Conservation (phyloP, 768 basidiomycete genomes). For the Trametopsis cervina region DNA sequence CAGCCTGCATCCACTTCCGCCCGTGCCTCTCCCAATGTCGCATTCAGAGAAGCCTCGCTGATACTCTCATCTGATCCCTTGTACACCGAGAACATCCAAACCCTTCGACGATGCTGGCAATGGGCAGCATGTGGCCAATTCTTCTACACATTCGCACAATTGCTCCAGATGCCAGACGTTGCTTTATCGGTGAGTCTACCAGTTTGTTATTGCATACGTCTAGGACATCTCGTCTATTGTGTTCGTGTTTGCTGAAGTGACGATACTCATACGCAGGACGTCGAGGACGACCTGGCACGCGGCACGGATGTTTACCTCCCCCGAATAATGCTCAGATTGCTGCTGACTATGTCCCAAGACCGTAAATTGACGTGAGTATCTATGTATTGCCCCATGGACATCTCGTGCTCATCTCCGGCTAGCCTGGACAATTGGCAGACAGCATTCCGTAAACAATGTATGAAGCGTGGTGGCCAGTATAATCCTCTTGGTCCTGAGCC, state of each 20-base stretch:
- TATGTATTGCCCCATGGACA: conserved; percentile 8
- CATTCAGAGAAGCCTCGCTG: conserved; percentile 7
- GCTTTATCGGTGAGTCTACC: conserved; percentile 47
- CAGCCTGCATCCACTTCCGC: conserved; percentile 20
- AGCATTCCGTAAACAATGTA: conserved; percentile 68
- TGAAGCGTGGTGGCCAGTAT: conserved; percentile 59
- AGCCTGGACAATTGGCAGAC: conserved; percentile 79
- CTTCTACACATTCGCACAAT: conserved; percentile 73
- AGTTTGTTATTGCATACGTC: too few relatives aligned
- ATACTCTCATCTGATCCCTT: conserved; percentile 7
- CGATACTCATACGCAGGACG: conserved; percentile 41
- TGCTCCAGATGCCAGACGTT: conserved; percentile 68
- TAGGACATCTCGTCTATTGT: too few relatives aligned
- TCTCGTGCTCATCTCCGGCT: conserved; percentile 8
- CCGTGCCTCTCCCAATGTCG: conserved; percentile 16
- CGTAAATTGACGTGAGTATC: conserved; percentile 65
- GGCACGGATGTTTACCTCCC: conserved; percentile 56
- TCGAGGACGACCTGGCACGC: conserved; percentile 69
- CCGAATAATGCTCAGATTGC: conserved; percentile 67
- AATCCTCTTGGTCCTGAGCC: conserved; percentile 70
- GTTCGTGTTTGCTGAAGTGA: neutral
- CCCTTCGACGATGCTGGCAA: conserved; percentile 78
- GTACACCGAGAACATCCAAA: conserved; percentile 30
- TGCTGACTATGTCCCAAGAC: conserved; percentile 73
- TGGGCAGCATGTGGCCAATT: conserved; percentile 93